Evolutionary conservation across 257 asterid genomes (phyloP).

Genomic region (Perilla frutescens): DNA sequence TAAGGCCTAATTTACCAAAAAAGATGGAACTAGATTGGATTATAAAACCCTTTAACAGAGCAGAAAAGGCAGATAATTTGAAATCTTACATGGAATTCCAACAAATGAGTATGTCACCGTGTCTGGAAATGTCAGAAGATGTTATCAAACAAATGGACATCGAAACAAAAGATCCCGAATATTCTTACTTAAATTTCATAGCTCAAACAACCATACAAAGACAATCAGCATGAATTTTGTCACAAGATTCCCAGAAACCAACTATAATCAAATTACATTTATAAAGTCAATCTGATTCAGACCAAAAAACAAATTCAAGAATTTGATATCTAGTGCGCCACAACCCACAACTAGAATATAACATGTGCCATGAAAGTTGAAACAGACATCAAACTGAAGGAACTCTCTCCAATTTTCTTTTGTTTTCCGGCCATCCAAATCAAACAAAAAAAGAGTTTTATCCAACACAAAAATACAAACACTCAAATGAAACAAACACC

Average conservation of each 20-base stretch:
- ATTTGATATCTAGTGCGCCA: not conserved
- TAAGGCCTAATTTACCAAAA: constrained; percentile 35
- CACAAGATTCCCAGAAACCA: constrained; percentile 30
- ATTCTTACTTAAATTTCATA: constrained; percentile 30
- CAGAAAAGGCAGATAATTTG: constrained; percentile 48
- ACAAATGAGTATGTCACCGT: constrained; percentile 30
- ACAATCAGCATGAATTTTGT: constrained; percentile 29
- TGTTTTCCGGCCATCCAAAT: constrained; percentile 7
- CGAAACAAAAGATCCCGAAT: constrained; percentile 31
- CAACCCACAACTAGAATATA: not conserved
- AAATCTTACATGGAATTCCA: constrained; percentile 60
- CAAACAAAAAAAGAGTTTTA: constrained; percentile 19
- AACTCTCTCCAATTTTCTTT: not conserved
- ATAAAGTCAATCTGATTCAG: not conserved
- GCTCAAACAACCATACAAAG: constrained; percentile 31
- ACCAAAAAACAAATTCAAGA: not conserved
- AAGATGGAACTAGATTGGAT: constrained; percentile 43
- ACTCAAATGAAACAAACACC: constrained; percentile 32
- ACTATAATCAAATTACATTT: not conserved
- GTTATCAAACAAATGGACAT: constrained; percentile 36
- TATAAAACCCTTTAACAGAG: constrained; percentile 37
- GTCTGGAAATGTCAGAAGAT: constrained; percentile 43
- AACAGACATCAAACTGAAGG: constrained; percentile 14
- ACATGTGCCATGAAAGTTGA: not conserved
- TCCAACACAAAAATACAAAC: constrained; percentile 24